A percentile compares a stretch with the other conserved stretches of the same genome.
Evolutionary conservation across 2,329 filamentous ascomycete species (phyloP).

Genomic region (Fusarium virguliforme): DNA sequence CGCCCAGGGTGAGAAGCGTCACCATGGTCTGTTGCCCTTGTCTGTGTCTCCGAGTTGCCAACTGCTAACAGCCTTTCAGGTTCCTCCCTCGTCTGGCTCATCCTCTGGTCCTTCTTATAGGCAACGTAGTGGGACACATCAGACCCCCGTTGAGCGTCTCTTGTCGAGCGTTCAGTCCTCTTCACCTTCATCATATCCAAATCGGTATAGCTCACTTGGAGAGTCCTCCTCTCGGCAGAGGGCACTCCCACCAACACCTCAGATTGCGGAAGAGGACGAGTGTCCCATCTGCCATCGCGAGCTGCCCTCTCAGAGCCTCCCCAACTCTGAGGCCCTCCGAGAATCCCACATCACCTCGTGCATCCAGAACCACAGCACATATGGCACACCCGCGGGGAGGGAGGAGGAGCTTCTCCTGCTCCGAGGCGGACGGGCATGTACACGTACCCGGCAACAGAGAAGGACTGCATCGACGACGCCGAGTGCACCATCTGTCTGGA

Average conservation of each 20-base stretch:
- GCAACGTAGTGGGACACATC: conserved; percentile 53
- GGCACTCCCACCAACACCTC: conserved; percentile 62
- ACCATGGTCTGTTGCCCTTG: conserved; percentile 63
- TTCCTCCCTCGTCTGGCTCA: conserved; percentile 41
- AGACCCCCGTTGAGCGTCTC: conserved; percentile 59
- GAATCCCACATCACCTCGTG: conserved; percentile 73
- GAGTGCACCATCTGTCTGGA: conserved; percentile 80
- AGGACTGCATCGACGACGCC: conserved; percentile 77
- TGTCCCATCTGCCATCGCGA: conserved; percentile 84
- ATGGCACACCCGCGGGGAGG: conserved; percentile 56
- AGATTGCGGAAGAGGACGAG: conserved; percentile 80
- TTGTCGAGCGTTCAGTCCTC: conserved; percentile 57
- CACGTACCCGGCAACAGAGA: conserved; percentile 76
- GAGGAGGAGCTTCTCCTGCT: conserved; percentile 52
- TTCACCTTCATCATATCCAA: conserved; percentile 53
- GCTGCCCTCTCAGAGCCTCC: conserved; percentile 71
- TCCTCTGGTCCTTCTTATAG: conserved; percentile 51
- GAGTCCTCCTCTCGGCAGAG: conserved; percentile 59
- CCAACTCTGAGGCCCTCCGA: conserved; percentile 69
- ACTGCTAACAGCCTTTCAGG: conserved; percentile 32
- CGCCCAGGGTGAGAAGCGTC: conserved; percentile 61
- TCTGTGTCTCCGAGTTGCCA: background rate
- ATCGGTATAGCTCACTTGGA: conserved; percentile 53
- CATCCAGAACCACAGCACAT: conserved; percentile 70
- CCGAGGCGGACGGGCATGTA: conserved; percentile 73